Conservation (phyloP, 1,284 basidiomycete species). For the Tranzscheliella williamsii region DNA sequence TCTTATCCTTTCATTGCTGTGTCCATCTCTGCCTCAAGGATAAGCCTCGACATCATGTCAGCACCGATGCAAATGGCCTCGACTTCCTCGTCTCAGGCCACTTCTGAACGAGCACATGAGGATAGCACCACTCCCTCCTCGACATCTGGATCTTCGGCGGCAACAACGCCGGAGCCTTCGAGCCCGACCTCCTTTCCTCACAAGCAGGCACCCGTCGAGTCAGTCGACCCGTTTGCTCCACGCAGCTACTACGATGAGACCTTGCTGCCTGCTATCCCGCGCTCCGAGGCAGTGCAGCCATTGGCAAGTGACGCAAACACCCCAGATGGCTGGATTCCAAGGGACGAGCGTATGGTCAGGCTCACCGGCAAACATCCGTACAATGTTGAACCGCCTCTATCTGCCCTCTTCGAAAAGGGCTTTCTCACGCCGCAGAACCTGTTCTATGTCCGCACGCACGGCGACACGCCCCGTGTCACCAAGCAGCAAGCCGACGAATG, state of each 20-base stretch:
- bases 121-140: constrained; percentile 13
- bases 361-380: constrained; percentile 66
- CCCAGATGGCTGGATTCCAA: constrained; percentile 50
- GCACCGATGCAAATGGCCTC: not conserved
- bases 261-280: constrained; percentile 33
- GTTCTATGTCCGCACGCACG: constrained; percentile 73
- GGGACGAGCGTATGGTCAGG: constrained; percentile 48
- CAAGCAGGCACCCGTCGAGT: not conserved
- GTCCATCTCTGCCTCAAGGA: too few relatives aligned
- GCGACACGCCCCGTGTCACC: constrained; percentile 68
- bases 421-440: constrained; percentile 71
- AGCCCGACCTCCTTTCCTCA: constrained; percentile 6
- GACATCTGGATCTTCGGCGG: constrained; percentile 8
- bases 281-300: constrained; percentile 23
- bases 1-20: too few relatives aligned
- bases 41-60: too few relatives aligned
- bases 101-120: constrained; percentile 15
- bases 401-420: constrained; percentile 65
- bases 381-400: constrained; percentile 68
- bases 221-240: constrained; percentile 11
- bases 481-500: constrained; percentile 63
- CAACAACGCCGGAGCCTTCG: constrained; percentile 31
- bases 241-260: constrained; percentile 18
- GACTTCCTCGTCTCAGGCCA: constrained; percentile 16
- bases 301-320: constrained; percentile 45